Conservation (phyloP, 352 stramenopile genomes). For the Globisporangium canariense region DNA sequence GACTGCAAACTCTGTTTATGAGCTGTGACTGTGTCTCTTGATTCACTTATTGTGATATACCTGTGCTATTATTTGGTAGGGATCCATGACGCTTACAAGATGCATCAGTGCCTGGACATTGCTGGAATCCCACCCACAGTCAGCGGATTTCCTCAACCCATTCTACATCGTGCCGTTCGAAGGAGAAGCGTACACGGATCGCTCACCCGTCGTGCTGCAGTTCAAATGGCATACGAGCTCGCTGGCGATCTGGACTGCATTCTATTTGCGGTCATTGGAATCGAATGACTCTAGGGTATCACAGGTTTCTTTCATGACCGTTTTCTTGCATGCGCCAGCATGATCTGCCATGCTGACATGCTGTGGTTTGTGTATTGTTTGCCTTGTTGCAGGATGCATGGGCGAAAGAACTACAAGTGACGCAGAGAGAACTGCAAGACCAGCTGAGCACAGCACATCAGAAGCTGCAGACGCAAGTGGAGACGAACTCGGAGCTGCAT, state of each 20-base stretch:
- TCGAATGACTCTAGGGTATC: slow-evolving; percentile 78
- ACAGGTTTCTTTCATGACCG: slow-evolving; percentile 40
- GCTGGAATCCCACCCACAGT: slow-evolving; percentile 36
- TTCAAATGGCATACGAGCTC: slow-evolving; percentile 88
- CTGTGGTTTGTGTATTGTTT: slow-evolving; percentile 3
- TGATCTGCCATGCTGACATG: not conserved
- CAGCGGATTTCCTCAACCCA: slow-evolving; percentile 63
- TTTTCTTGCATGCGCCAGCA: not conserved
- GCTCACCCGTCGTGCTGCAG: slow-evolving; percentile 68
- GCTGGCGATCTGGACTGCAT: slow-evolving; percentile 73
- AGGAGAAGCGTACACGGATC: slow-evolving; percentile 33
- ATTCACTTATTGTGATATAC: slow-evolving; percentile 1
- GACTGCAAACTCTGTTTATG: not conserved
- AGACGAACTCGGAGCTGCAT: slow-evolving; percentile 73
- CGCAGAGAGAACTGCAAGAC: slow-evolving; percentile 71
- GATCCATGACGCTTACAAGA: slow-evolving; percentile 47
- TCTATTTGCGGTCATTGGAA: slow-evolving; percentile 84
- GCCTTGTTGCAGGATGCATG: slow-evolving; percentile 58
- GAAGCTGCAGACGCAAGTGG: slow-evolving; percentile 62
- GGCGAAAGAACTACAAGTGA: slow-evolving; percentile 79
- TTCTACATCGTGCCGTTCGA: slow-evolving; percentile 66
- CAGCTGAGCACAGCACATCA: slow-evolving; percentile 62
- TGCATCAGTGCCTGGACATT: slow-evolving; percentile 73
- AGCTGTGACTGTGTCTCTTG: not conserved
- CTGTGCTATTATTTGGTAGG: slow-evolving; percentile 25